Percentiles rank a stretch among this genome's conserved stretches.
phyloP scores from a whole-genome alignment of 257 asterid genomes.

The Fraxinus cuspidata region DNA sequence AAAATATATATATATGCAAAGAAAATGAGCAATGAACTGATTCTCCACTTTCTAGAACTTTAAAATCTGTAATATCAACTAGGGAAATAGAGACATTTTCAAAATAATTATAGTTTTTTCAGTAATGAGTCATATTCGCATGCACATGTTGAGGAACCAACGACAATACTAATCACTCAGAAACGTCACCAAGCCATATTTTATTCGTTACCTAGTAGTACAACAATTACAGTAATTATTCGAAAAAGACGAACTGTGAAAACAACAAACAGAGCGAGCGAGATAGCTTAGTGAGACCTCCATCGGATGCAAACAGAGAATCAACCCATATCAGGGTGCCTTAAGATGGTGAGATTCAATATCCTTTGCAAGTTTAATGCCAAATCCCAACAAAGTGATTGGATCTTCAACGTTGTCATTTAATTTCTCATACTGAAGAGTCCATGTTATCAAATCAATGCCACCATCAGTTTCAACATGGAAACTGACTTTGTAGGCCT shows the following conservation, averaged over 20 bases:
- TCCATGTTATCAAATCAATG: conserved; percentile 25
- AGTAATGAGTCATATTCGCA: no score
- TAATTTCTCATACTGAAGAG: conserved; percentile 33
- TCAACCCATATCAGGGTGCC: background rate
- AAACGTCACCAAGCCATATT: background rate
- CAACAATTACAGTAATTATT: no score
- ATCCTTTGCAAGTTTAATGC: conserved; percentile 27
- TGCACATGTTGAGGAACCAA: no score
- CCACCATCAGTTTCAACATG: conserved; percentile 17
- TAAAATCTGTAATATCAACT: no score
- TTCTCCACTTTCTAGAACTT: background rate
- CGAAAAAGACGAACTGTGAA: no score
- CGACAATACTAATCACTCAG: background rate
- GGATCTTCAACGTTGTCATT: conserved; percentile 31
- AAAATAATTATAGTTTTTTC: no score
- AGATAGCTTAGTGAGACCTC: no score
- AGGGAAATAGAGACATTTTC: no score
- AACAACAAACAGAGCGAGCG: background rate
- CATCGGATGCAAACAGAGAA: no score
- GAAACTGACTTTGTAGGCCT: conserved; percentile 1
- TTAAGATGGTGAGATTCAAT: conserved; percentile 14
- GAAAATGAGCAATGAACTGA: background rate
- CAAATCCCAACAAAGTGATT: conserved; percentile 14
- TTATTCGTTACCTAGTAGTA: background rate
- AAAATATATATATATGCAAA: no score